Evolutionary conservation across 257 asterid species (phyloP).

Genomic region (Gentiana straminea): DNA sequence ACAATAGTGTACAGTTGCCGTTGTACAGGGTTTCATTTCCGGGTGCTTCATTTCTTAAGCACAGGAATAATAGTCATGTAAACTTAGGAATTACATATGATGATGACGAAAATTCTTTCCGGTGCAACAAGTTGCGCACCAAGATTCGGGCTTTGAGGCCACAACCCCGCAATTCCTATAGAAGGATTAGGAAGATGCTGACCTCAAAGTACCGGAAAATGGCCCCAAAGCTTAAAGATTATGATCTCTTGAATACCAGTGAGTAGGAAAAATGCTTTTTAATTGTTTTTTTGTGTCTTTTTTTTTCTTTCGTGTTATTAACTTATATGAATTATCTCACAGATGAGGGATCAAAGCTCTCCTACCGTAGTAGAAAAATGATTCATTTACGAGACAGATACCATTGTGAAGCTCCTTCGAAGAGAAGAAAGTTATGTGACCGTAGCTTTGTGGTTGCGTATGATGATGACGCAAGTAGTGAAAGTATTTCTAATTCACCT

Average conservation of each 20-base stretch:
- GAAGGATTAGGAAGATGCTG: conserved; percentile 68
- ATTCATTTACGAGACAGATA: conserved; percentile 42
- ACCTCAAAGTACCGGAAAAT: conserved; percentile 64
- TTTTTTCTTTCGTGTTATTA: conserved; percentile 1
- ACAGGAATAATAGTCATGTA: conserved; percentile 49
- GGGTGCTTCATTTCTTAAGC: conserved; percentile 50
- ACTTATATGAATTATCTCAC: conserved; percentile 7
- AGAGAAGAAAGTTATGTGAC: conserved; percentile 60
- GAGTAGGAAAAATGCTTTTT: conserved; percentile 22
- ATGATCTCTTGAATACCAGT: conserved; percentile 47
- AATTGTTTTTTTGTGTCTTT: neutral
- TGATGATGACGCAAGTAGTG: conserved; percentile 56
- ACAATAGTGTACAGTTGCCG: conserved; percentile 86
- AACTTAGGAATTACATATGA: conserved; percentile 87
- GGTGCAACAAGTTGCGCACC: conserved; percentile 59
- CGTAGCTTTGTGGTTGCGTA: conserved; percentile 34
- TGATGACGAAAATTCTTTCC: conserved; percentile 86
- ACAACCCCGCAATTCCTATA: conserved; percentile 42
- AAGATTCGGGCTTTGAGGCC: conserved; percentile 54
- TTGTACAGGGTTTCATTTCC: conserved; percentile 56
- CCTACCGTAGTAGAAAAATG: conserved; percentile 52
- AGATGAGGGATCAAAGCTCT: conserved; percentile 62
- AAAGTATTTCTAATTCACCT: conserved; percentile 49
- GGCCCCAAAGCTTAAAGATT: conserved; percentile 52
- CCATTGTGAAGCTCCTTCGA: conserved; percentile 37